phyloP scores from a whole-genome alignment of 2,329 filamentous ascomycete species.

The Helicocarpus griseus region DNA sequence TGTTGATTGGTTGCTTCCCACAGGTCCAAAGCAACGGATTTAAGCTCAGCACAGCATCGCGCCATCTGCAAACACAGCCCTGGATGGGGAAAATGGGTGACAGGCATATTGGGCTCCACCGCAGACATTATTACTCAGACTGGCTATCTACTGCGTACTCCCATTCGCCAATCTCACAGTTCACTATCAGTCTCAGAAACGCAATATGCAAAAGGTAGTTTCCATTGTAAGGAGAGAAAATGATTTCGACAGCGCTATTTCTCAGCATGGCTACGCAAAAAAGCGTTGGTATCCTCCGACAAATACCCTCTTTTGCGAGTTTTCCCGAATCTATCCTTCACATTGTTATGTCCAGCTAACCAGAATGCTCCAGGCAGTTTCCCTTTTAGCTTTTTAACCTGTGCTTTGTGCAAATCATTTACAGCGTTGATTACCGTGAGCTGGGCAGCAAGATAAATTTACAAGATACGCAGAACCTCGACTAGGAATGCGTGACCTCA shows the following conservation, averaged over 20 bases:
- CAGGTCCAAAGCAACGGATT: background rate
- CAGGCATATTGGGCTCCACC: background rate
- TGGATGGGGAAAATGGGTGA: background rate
- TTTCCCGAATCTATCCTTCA: background rate
- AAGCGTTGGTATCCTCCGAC: background rate
- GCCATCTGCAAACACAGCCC: background rate
- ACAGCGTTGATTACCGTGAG: background rate
- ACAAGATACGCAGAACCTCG: background rate
- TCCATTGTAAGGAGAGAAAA: too few species aligned
- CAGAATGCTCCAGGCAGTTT: background rate
- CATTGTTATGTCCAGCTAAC: too few species aligned
- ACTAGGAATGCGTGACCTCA: too few species aligned
- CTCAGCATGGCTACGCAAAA: background rate
- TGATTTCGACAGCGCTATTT: too few species aligned
- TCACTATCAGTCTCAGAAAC: too few species aligned
- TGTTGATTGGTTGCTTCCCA: background rate
- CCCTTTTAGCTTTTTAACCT: background rate
- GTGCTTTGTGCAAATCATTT: background rate
- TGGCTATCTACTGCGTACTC: too few species aligned
- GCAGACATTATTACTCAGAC: too few species aligned
- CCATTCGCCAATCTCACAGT: too few species aligned
- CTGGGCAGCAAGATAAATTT: background rate
- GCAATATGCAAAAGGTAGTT: background rate
- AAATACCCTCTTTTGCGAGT: background rate
- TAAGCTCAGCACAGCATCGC: background rate